Percentiles rank a stretch among this genome's conserved stretches.
Evolutionary conservation across 1,284 basidiomycete species (phyloP).

Genomic region (Uromyces viciae-fabae): DNA sequence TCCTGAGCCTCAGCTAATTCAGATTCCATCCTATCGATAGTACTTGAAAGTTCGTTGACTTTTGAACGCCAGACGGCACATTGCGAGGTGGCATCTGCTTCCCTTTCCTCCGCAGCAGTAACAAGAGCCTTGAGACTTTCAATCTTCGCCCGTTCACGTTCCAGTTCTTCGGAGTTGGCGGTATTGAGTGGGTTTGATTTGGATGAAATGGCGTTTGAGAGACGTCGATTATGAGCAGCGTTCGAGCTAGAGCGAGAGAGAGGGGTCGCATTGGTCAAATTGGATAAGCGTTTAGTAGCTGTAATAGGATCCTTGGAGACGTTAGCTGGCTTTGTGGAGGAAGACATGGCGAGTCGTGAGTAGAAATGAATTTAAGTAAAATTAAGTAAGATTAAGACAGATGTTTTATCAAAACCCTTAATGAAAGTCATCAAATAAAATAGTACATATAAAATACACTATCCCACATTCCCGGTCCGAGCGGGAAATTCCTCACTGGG

Average conservation of each 20-base stretch:
- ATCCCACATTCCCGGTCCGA: no score
- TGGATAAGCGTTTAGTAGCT: no score
- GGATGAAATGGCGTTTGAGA: not conserved
- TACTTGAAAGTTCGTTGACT: slow-evolving; percentile 4
- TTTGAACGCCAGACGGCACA: slow-evolving; percentile 16
- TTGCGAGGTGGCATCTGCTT: slow-evolving; percentile 8
- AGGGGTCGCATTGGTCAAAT: no score
- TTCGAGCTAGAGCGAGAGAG: not conserved
- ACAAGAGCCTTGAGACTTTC: slow-evolving; percentile 20
- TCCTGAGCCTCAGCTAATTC: slow-evolving; percentile 23
- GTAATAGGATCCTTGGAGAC: no score
- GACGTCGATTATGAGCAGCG: not conserved
- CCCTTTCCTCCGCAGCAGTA: slow-evolving; percentile 31
- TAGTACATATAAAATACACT: no score
- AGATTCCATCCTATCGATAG: slow-evolving; percentile 23
- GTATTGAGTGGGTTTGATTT: slow-evolving; percentile 13
- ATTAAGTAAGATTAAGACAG: no score
- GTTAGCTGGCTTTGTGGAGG: no score
- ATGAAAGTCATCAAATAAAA: no score
- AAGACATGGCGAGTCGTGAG: no score
- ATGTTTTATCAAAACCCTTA: no score
- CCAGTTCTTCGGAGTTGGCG: slow-evolving; percentile 13
- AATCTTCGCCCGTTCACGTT: slow-evolving; percentile 20
- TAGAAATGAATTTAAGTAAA: no score
- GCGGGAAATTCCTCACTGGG: no score